phyloP scores from a whole-genome alignment of 495 filamentous ascomycete genomes.

The Durotheca rogersii region DNA sequence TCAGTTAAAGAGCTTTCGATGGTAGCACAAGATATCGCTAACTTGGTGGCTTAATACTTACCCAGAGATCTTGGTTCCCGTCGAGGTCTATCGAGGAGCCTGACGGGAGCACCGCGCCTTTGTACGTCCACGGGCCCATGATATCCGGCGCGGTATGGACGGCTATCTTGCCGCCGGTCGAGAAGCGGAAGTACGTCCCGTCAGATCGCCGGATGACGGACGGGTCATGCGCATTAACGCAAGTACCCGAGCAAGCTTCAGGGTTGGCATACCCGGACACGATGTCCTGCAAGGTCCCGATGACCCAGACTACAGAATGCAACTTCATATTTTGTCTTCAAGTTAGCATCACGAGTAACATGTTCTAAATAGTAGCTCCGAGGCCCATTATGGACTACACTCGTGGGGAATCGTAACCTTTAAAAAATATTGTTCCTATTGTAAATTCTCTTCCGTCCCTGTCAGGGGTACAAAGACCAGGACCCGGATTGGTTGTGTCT shows the following conservation, averaged over 20 bases:
- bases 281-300: conserved; percentile 11
- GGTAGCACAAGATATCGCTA: background rate
- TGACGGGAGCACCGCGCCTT: conserved; percentile 56
- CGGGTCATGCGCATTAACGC: conserved; percentile 65
- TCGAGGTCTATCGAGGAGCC: conserved; percentile 57
- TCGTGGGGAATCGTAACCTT: too few relatives aligned
- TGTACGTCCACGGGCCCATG: conserved; percentile 63
- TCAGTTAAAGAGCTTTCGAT: background rate
- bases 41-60: conserved; percentile 32
- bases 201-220: conserved; percentile 63
- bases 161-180: conserved; percentile 61
- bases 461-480: too few relatives aligned
- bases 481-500: too few relatives aligned
- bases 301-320: background rate
- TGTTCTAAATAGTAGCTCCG: too few relatives aligned
- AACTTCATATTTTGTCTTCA: background rate
- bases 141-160: conserved; percentile 59
- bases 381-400: too few relatives aligned
- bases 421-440: too few relatives aligned
- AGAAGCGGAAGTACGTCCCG: conserved; percentile 73
- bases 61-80: conserved; percentile 62
- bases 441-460: too few relatives aligned
- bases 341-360: too few relatives aligned
- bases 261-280: conserved; percentile 50
- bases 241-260: conserved; percentile 58